phyloP scores from a whole-genome alignment of 345 rosid species.

The Durio zibethinus region DNA sequence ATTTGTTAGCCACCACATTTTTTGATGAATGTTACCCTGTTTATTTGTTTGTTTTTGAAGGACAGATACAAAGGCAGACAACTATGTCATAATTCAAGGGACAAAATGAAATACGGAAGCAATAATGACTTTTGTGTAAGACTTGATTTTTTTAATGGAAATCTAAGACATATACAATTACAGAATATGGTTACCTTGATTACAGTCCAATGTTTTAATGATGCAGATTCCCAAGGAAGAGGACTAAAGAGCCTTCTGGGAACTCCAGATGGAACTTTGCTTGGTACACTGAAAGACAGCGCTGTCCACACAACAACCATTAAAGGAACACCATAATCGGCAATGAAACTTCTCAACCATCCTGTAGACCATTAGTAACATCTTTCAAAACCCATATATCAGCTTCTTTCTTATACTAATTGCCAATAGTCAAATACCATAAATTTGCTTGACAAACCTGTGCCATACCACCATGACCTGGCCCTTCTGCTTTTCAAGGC shows the following conservation, averaged over 20 bases:
- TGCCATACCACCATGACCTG: slow-evolving; percentile 70
- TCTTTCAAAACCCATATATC: background rate
- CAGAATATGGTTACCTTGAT: slow-evolving; percentile 40
- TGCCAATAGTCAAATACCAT: background rate
- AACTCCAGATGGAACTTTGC: slow-evolving; percentile 61
- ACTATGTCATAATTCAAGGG: background rate
- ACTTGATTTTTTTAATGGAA: background rate
- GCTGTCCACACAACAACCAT: slow-evolving; percentile 83
- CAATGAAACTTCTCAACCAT: slow-evolving; percentile 57
- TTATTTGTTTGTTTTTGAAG: background rate
- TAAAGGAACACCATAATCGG: slow-evolving; percentile 86
- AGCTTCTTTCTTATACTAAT: background rate
- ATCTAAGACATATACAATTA: background rate
- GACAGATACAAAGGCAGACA: background rate
- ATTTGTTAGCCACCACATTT: no score
- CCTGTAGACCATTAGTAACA: slow-evolving; percentile 27
- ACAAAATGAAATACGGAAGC: background rate
- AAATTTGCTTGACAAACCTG: slow-evolving; percentile 38
- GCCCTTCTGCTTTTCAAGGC: slow-evolving; percentile 74
- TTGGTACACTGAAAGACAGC: slow-evolving; percentile 45
- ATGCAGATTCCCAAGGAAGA: slow-evolving; percentile 27
- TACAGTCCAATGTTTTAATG: slow-evolving; percentile 67
- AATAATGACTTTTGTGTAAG: background rate
- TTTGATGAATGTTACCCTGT: no score
- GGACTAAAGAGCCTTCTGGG: slow-evolving; percentile 77